These are phyloP conservation scores for Aureobasidium melanogenum DNA, from an alignment of 2,329 filamentous ascomycete species.

Conservation along the genomic window DNA sequence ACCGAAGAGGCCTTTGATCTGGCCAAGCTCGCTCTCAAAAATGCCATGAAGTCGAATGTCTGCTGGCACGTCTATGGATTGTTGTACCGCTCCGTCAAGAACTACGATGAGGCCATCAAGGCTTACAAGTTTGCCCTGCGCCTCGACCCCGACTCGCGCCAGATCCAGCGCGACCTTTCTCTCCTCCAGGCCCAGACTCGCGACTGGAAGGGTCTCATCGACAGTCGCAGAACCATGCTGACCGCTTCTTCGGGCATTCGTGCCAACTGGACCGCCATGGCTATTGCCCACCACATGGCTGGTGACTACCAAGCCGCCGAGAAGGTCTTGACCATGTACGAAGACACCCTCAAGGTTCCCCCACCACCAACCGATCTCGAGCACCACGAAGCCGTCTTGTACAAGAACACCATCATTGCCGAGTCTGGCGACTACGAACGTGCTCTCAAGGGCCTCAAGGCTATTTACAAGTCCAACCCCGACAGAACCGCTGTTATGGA, in stretches of 20 bases:
- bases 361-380: constrained; percentile 75
- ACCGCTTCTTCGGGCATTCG: constrained; percentile 71
- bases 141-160: constrained; percentile 85
- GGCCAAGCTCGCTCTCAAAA: constrained; percentile 83
- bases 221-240: constrained; percentile 81
- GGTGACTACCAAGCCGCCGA: constrained; percentile 81
- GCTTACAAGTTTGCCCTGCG: constrained; percentile 93
- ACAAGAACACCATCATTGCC: constrained; percentile 91
- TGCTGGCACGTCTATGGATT: constrained; percentile 99
- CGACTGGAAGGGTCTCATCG: constrained; percentile 87
- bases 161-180: constrained; percentile 90
- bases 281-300: constrained; percentile 84
- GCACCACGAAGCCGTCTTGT: constrained; percentile 86
- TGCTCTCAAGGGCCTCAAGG: constrained; percentile 78
- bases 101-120: constrained; percentile 98
- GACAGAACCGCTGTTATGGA: constrained; percentile 84
- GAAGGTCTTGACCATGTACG: constrained; percentile 82
- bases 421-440: constrained; percentile 76
- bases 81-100: constrained; percentile 87
- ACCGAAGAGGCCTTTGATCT: constrained; percentile 89
- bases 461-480: constrained; percentile 64
- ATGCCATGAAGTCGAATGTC: constrained; percentile 98
- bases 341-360: constrained; percentile 79
- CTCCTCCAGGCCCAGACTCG: constrained; percentile 93
- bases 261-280: constrained; percentile 96